phyloP scores from a whole-genome alignment of 352 stramenopile species.

The Thalassiosira exigua region DNA sequence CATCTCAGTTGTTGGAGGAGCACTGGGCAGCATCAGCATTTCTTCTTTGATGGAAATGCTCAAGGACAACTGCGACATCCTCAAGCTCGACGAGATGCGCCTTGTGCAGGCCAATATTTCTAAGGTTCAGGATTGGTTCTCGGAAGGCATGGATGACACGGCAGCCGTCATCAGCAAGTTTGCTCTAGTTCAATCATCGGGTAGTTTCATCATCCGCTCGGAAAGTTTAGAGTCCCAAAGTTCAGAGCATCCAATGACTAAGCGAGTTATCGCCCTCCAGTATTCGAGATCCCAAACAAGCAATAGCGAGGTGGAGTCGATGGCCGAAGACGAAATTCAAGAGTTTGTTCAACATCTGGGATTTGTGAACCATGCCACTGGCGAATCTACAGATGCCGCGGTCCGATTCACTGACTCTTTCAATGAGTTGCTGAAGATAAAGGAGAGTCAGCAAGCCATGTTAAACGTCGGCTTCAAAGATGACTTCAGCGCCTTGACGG shows the following conservation, averaged over 20 bases:
- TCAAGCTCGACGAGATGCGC: conserved; percentile 31
- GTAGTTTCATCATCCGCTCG: conserved; percentile 17
- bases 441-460: conserved; percentile 42
- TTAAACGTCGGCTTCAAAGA: conserved; percentile 44
- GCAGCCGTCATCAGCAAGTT: conserved; percentile 42
- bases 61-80: conserved; percentile 34
- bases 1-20: conserved; percentile 34
- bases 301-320: conserved; percentile 15
- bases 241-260: conserved; percentile 4
- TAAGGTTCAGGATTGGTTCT: conserved; percentile 55
- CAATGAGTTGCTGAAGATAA: conserved; percentile 16
- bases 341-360: conserved; percentile 61
- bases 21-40: conserved; percentile 14
- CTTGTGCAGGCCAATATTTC: conserved; percentile 42
- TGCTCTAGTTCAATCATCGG: conserved; percentile 28
- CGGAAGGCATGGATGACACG: conserved; percentile 55
- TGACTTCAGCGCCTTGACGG: neutral
- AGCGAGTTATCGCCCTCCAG: conserved; percentile 20
- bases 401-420: conserved; percentile 37
- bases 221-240: conserved; percentile 5
- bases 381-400: conserved; percentile 22
- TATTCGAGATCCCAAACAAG: conserved; percentile 21
- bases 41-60: conserved; percentile 31
- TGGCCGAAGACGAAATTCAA: conserved; percentile 49
- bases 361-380: conserved; percentile 57